These are phyloP conservation scores for Nyctanthes arbortristis DNA, from an alignment of 257 asterid genomes.

Conservation along the genomic window DNA sequence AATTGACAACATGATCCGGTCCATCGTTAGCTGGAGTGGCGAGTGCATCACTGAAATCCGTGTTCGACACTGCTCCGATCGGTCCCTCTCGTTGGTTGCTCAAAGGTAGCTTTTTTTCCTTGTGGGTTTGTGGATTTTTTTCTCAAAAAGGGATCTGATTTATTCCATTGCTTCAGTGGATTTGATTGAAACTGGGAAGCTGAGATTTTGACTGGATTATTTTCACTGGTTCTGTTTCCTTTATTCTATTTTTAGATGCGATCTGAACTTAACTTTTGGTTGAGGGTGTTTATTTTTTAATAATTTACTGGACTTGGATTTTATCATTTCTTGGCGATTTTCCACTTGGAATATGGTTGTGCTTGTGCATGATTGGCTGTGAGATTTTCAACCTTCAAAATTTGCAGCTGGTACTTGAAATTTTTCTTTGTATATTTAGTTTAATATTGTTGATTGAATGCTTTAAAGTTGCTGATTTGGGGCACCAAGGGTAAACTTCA, in stretches of 20 bases:
- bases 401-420: neutral
- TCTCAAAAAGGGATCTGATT: neutral
- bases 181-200: neutral
- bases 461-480: neutral
- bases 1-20: conserved; percentile 67
- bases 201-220: too few species aligned
- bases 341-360: neutral
- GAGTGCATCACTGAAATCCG: conserved; percentile 58
- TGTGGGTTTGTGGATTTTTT: neutral
- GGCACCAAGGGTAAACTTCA: neutral
- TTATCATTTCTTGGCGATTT: neutral
- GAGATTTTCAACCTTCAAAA: neutral
- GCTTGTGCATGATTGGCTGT: too few species aligned
- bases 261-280: too few species aligned
- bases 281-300: neutral
- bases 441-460: neutral
- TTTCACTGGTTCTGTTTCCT: neutral
- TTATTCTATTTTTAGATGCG: too few species aligned
- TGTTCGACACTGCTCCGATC: conserved; percentile 79
- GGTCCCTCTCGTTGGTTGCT: conserved; percentile 62
- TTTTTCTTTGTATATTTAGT: neutral
- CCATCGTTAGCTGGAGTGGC: conserved; percentile 61
- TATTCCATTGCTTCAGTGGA: neutral
- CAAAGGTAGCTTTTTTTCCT: conserved; percentile 40
- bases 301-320: neutral